Evolutionary conservation across 148 eudicot genomes (phyloP).

Genomic region (Vaccinium myrtillus): DNA sequence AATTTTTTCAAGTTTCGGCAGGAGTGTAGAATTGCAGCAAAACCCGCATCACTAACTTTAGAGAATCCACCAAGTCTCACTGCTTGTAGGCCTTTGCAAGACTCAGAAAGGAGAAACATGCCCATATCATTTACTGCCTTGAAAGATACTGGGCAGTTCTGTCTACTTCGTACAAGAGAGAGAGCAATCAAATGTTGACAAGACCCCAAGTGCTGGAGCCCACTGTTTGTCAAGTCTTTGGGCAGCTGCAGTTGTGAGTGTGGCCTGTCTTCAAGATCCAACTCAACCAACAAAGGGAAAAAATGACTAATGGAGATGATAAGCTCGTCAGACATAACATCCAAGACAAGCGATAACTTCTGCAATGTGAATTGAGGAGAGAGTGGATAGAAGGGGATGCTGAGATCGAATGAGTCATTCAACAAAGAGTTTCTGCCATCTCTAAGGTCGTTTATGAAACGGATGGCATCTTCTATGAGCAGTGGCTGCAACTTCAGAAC

Average conservation of each 20-base stretch:
- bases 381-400: not conserved
- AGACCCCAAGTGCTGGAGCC: conserved; percentile 31
- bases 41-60: conserved; percentile 51
- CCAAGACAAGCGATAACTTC: conserved; percentile 37
- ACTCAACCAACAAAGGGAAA: conserved; percentile 40
- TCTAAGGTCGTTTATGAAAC: conserved; percentile 14
- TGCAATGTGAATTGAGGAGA: conserved; percentile 21
- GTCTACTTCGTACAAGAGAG: conserved; percentile 39
- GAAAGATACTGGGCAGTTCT: conserved; percentile 28
- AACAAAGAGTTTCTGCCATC: conserved; percentile 4
- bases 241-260: conserved; percentile 20
- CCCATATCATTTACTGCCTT: conserved; percentile 43
- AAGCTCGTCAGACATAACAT: conserved; percentile 40
- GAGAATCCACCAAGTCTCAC: conserved; percentile 49
- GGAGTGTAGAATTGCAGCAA: conserved; percentile 34
- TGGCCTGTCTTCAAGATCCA: conserved; percentile 55
- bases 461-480: conserved; percentile 22
- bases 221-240: conserved; percentile 38
- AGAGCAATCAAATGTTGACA: conserved; percentile 33
- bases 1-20: conserved; percentile 39
- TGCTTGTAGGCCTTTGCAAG: conserved; percentile 37
- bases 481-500: conserved; percentile 40
- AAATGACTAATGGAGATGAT: conserved; percentile 27
- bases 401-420: not conserved
- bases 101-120: conserved; percentile 42